These are phyloP conservation scores for Paraconiothyrium brasiliense DNA, from an alignment of 2,329 filamentous ascomycete genomes.

Conservation along the genomic window DNA sequence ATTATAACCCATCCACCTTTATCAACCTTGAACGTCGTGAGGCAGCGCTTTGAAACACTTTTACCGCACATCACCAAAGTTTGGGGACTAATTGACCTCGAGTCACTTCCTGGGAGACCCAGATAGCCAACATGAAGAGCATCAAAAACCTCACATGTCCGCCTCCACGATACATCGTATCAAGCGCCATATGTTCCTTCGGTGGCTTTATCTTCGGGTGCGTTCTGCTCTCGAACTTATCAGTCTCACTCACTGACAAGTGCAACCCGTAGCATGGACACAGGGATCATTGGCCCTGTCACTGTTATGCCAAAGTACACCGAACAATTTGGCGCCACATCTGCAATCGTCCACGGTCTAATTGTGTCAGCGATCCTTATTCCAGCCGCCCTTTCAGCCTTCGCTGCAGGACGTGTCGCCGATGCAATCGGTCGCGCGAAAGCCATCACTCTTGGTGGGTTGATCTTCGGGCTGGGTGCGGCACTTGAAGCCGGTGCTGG, in stretches of 20 bases:
- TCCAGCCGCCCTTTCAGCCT: constrained; percentile 62
- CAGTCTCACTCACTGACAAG: not conserved
- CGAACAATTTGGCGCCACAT: constrained; percentile 60
- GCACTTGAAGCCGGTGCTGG: constrained; percentile 61
- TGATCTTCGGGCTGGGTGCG: constrained; percentile 65
- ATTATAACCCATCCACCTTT: too few relatives aligned
- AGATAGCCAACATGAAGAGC: not conserved
- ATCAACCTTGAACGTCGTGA: too few relatives aligned
- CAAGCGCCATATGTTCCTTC: constrained; percentile 28
- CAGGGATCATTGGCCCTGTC: constrained; percentile 67
- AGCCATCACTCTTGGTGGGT: constrained; percentile 60
- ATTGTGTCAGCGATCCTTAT: constrained; percentile 68
- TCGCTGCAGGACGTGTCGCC: constrained; percentile 66
- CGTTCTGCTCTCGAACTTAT: not conserved
- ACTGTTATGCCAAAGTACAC: constrained; percentile 66
- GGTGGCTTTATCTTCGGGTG: constrained; percentile 38
- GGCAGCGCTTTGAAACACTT: not conserved
- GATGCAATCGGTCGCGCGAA: constrained; percentile 63
- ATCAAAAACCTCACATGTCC: not conserved
- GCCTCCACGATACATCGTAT: constrained; percentile 26
- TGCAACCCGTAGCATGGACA: constrained; percentile 50
- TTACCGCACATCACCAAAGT: too few relatives aligned
- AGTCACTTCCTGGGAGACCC: not conserved
- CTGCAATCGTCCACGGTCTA: constrained; percentile 64
- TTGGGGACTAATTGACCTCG: too few relatives aligned